Evolutionary conservation across 23 red algal genomes (phyloP).

Genomic region (Rhodosorus marinus): DNA sequence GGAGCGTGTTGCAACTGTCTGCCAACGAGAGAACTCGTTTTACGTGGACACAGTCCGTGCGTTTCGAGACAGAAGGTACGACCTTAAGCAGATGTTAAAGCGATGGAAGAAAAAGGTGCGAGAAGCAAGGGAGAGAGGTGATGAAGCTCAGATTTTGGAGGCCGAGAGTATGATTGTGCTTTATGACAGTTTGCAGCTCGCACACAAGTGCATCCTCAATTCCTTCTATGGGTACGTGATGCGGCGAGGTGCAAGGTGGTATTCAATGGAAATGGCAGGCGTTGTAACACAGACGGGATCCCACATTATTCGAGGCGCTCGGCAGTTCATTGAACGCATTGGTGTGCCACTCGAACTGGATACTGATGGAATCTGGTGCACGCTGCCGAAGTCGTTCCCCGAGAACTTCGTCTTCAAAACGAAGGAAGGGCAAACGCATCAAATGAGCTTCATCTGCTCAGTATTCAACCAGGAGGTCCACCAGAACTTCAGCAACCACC

Average conservation of each 20-base stretch:
- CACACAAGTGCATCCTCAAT: constrained; percentile 98
- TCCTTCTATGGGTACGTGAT: constrained; percentile 99
- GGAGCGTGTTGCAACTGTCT: constrained; percentile 54
- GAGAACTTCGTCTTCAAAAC: constrained; percentile 48
- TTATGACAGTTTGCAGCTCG: constrained; percentile 90
- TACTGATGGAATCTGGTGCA: constrained; percentile 99
- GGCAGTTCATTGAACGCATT: constrained; percentile 78
- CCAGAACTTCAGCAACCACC: constrained; percentile 77
- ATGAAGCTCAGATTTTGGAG: constrained; percentile 11
- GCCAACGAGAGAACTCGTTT: constrained; percentile 94
- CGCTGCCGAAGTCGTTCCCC: constrained; percentile 64
- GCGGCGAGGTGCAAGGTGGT: constrained; percentile 84
- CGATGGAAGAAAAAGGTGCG: constrained; percentile 37
- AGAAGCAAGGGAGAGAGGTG: neutral
- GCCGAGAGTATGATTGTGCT: constrained; percentile 55
- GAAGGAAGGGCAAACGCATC: constrained; percentile 14
- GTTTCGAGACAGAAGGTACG: constrained; percentile 88
- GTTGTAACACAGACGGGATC: constrained; percentile 94
- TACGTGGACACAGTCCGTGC: constrained; percentile 97
- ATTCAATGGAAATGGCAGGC: constrained; percentile 99
- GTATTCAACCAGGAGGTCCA: constrained; percentile 72
- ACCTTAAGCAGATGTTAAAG: constrained; percentile 96
- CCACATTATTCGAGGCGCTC: constrained; percentile 70
- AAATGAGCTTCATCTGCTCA: constrained; percentile 63
- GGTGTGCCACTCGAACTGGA: constrained; percentile 89